These are phyloP conservation scores for Pseudocercospora macadamiae DNA, from an alignment of 2,329 filamentous ascomycete species.

Conservation along the genomic window DNA sequence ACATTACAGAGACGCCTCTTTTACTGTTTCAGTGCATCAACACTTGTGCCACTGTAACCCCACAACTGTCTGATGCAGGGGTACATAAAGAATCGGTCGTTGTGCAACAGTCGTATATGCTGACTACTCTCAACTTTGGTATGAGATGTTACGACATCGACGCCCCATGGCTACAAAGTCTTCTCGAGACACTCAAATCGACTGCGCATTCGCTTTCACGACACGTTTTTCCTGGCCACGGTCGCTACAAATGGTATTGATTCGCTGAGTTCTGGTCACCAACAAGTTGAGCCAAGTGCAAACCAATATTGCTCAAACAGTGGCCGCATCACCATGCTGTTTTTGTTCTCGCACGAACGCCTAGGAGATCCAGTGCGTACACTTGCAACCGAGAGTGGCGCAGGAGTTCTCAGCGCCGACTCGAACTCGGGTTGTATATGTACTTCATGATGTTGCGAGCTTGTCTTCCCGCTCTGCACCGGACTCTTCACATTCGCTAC, in stretches of 20 bases:
- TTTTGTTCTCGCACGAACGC: background rate
- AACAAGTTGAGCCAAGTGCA: background rate
- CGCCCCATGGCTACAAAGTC: background rate
- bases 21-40: background rate
- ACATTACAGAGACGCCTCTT: background rate
- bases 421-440: background rate
- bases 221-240: background rate
- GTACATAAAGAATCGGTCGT: conserved; percentile 7
- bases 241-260: background rate
- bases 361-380: background rate
- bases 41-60: conserved; percentile 10
- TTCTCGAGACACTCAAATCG: background rate
- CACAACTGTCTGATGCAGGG: conserved; percentile 13
- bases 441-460: background rate
- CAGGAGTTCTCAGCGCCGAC: background rate
- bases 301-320: conserved; percentile 5
- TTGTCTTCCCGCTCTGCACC: background rate
- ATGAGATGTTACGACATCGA: background rate
- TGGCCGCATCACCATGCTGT: background rate
- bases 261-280: background rate
- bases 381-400: background rate
- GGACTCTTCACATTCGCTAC: background rate
- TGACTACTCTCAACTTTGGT: background rate
- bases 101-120: background rate
- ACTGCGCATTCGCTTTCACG: background rate